Conservation (phyloP, 805 yeast genomes). For the Suhomyces kilbournensis region DNA sequence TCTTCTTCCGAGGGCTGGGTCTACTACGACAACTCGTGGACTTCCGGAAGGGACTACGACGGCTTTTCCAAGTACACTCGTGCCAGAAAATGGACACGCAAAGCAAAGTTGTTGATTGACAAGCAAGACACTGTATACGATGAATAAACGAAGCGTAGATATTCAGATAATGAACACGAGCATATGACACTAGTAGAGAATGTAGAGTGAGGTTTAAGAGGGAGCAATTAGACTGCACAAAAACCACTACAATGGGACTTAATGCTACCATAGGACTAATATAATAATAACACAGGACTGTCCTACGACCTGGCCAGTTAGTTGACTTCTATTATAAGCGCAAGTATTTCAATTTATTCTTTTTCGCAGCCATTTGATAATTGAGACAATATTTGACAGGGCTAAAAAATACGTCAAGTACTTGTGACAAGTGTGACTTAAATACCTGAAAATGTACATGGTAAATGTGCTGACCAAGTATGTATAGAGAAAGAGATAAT, state of each 20-base stretch:
- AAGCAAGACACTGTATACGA: conserved; percentile 13
- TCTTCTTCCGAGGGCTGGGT: conserved; percentile 50
- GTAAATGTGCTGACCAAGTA: no score
- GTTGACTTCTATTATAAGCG: no score
- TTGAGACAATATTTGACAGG: background rate
- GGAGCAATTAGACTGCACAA: background rate
- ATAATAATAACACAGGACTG: no score
- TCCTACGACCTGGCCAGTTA: no score
- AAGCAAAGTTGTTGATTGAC: conserved; percentile 35
- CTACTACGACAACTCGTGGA: conserved; percentile 54
- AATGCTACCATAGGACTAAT: no score
- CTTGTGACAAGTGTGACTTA: no score
- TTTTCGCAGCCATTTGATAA: background rate
- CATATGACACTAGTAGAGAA: background rate
- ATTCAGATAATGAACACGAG: background rate
- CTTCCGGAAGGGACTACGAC: conserved; percentile 35
- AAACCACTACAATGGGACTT: no score
- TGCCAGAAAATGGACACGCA: conserved; percentile 49
- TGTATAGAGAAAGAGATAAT: no score
- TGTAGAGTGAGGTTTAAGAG: background rate
- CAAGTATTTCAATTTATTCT: no score
- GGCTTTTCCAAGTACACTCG: conserved; percentile 52
- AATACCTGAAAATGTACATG: no score
- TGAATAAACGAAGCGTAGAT: background rate
- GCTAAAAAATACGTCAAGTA: background rate